Base-by-base conservation (phyloP, 768 basidiomycete genomes). In the Hortiboletus campestris region DNA sequence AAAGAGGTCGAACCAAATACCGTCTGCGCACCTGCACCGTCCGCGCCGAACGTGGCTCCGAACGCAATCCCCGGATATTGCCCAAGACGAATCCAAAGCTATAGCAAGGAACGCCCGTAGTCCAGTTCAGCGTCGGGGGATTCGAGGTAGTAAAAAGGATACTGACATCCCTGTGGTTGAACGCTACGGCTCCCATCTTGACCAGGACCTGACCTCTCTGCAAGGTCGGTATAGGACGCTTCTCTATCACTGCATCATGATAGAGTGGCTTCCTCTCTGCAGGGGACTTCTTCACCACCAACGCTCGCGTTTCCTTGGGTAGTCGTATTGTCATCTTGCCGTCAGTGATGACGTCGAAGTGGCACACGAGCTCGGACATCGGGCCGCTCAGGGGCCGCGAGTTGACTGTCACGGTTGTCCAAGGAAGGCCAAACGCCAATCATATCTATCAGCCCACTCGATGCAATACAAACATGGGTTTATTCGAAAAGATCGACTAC, bases 41-140 rank as follows among this genome's bases (percentile, higher is more conserved):
- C 90, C 25, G 83, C 78, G 14, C 89, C 90, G 11, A 88, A 78
- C 17, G 83, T 80, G 50, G 75, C 80, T 17, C 82, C 89, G 31
- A 81, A 67, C 2, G 69, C 71, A 43, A 91, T 84, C 10, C 75
- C 75, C 0, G 89, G 88, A 62, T 92, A 91, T 64, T 75, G 71
- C 11, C 86, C 86, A 53, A 78, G 79, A 22, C 88, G 78, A 34
- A 88, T 83, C 90, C 90, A 92, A 12, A 89, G 74, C 89, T 92
- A 34, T 8, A 48, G 58, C 17, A 28, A 34, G 14, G 31, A 46
- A n/a, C 35, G 14, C 44, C 50, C 48, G 8, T 32, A 4, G 16
- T 41, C 17, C 11, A n/a, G 32, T 39, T 49, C 13, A 36, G 20
- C 22, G 42, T 41, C 19, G 8, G 38, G 36, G 6, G 16, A 11